These are phyloP conservation scores for Cladorrhinum sp. DNA, from an alignment of 2,329 filamentous ascomycete genomes.

Conservation along the genomic window DNA sequence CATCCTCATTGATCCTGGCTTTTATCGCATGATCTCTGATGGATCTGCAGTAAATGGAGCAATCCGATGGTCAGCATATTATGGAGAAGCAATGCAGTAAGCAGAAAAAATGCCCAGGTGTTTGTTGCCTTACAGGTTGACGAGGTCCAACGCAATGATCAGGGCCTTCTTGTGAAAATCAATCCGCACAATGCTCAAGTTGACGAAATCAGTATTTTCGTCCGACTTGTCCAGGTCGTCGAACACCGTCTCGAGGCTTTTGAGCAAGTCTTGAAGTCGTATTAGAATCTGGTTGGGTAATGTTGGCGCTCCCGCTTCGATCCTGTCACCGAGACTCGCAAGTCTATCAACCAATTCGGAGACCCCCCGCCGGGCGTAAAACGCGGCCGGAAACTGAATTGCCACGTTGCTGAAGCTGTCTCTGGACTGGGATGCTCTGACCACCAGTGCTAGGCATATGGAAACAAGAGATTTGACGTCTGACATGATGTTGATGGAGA, in stretches of 20 bases:
- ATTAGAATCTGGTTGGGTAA: not conserved
- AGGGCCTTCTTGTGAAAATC: not conserved
- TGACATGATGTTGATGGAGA: not conserved
- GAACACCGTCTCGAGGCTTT: not conserved
- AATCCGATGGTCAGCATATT: not conserved
- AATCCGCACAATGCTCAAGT: not conserved
- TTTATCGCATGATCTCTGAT: not conserved
- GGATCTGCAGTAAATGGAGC: not conserved
- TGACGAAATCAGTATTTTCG: not conserved
- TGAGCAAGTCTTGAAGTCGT: not conserved
- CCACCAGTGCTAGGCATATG: not conserved
- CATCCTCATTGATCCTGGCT: not conserved
- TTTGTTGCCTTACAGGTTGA: not conserved
- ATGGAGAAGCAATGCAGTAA: too few relatives aligned
- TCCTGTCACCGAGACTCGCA: not conserved
- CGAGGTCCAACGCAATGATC: not conserved
- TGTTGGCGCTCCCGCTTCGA: not conserved
- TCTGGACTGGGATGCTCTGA: not conserved
- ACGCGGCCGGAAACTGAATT: not conserved
- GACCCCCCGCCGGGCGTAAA: not conserved
- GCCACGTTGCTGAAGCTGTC: not conserved
- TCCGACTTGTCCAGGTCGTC: not conserved
- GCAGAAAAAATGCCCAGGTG: not conserved
- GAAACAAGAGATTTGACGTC: not conserved
- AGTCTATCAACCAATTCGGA: not conserved